phyloP scores from a whole-genome alignment of 768 basidiomycete species.

The Amyloporia xantha region DNA sequence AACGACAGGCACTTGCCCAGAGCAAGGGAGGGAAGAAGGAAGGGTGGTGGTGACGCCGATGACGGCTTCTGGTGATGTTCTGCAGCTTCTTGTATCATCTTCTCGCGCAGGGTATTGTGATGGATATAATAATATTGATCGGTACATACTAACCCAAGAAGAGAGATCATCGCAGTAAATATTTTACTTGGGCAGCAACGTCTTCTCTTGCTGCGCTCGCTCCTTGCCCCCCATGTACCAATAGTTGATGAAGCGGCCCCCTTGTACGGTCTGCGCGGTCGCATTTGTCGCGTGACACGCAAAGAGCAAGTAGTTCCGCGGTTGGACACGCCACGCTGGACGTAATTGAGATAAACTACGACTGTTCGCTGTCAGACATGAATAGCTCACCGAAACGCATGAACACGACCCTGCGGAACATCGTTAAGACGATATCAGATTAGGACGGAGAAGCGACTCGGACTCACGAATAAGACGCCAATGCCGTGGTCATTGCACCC shows the following conservation, averaged over 20 bases:
- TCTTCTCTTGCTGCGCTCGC: constrained; percentile 37
- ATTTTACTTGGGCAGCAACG: too few relatives aligned
- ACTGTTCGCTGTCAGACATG: not conserved
- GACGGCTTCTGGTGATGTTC: constrained; percentile 68
- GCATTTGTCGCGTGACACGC: constrained; percentile 92
- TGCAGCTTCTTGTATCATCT: not conserved
- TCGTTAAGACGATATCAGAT: not conserved
- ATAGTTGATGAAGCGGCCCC: constrained; percentile 80
- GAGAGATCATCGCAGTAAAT: too few relatives aligned
- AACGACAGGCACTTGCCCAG: constrained; percentile 78
- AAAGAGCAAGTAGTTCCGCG: constrained; percentile 93
- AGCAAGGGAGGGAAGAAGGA: constrained; percentile 61
- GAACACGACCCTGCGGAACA: constrained; percentile 57
- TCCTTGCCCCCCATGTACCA: constrained; percentile 89
- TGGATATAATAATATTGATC: not conserved
- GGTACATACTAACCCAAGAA: not conserved
- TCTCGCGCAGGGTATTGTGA: not conserved
- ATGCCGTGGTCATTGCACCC: constrained; percentile 91
- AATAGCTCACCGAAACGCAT: constrained; percentile 80
- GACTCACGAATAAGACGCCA: constrained; percentile 88
- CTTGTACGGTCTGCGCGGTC: constrained; percentile 79
- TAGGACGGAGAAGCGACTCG: not conserved
- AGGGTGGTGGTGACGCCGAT: constrained; percentile 54
- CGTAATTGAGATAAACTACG: not conserved
- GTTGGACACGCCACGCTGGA: constrained; percentile 89